These are phyloP conservation scores for Pseudogymnoascus sp. DNA, from an alignment of 2,329 filamentous ascomycete species.

Conservation along the genomic window DNA sequence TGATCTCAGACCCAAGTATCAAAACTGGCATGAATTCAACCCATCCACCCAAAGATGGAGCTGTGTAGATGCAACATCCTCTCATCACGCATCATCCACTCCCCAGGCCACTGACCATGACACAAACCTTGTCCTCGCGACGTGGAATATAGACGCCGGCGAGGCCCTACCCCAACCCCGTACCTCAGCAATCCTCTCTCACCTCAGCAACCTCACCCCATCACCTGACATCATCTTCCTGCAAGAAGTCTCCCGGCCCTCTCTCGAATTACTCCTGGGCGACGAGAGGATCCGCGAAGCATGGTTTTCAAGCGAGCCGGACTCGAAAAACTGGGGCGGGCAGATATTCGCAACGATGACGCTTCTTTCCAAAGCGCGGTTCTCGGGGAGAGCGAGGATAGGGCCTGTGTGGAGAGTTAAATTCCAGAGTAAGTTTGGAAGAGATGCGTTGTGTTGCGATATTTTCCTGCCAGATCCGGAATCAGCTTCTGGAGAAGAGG, in stretches of 20 bases:
- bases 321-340: constrained; percentile 20
- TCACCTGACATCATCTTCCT: constrained; percentile 31
- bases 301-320: constrained; percentile 31
- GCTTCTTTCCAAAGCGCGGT: constrained; percentile 27
- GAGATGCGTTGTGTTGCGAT: constrained; percentile 34
- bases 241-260: constrained; percentile 29
- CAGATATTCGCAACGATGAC: constrained; percentile 26
- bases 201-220: constrained; percentile 16
- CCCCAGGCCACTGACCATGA: background rate
- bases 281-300: constrained; percentile 23
- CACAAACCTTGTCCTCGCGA: constrained; percentile 20
- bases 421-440: constrained; percentile 28
- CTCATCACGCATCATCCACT: background rate
- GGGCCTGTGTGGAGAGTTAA: constrained; percentile 30
- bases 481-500: background rate
- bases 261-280: constrained; percentile 23
- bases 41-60: background rate
- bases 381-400: constrained; percentile 17
- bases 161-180: constrained; percentile 17
- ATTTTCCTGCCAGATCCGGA: constrained; percentile 19
- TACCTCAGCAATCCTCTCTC: constrained; percentile 25
- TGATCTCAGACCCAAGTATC: background rate
- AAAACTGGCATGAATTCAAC: constrained; percentile 1
- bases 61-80: background rate
- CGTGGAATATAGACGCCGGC: constrained; percentile 31